Percentiles rank a stretch among this genome's conserved stretches.
These are phyloP conservation scores for Thuja plicata DNA, from an alignment of 83 land plant genomes.

Conservation along the genomic window DNA sequence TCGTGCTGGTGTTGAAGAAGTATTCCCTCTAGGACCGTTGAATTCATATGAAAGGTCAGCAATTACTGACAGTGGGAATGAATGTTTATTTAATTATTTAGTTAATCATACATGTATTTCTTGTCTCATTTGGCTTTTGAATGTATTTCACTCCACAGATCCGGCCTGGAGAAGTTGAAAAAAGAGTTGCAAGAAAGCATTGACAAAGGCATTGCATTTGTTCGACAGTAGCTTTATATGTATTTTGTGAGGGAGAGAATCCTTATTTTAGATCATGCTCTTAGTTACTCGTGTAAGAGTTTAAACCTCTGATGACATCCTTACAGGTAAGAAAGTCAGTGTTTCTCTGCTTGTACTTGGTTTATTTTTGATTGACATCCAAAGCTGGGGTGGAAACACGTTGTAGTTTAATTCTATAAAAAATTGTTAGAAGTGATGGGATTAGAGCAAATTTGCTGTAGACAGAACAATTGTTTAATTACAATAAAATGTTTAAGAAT, in stretches of 20 bases:
- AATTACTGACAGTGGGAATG: neutral
- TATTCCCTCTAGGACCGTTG: constrained; percentile 81
- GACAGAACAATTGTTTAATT: neutral
- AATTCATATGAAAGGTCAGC: constrained; percentile 85
- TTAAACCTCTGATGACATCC: neutral
- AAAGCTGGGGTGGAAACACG: neutral
- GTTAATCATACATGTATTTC: neutral
- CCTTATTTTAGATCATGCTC: neutral
- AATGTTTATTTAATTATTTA: neutral
- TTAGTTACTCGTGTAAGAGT: neutral
- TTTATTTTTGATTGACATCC: neutral
- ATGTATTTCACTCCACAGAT: constrained; percentile 39
- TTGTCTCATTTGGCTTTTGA: neutral
- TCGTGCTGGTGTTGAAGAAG: constrained; percentile 78
- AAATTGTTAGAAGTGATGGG: neutral
- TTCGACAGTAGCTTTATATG: constrained; percentile 26
- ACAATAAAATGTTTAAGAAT: neutral
- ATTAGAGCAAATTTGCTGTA: neutral
- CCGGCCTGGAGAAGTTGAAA: constrained; percentile 84
- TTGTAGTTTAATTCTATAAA: neutral
- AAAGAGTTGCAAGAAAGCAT: constrained; percentile 87
- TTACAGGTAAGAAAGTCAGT: neutral
- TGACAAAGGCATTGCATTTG: constrained; percentile 75
- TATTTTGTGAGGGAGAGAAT: neutral
- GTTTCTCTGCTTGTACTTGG: neutral